These are phyloP conservation scores for Schizochytrium sp. DNA, from an alignment of 108 stramenopile species.

Conservation along the genomic window DNA sequence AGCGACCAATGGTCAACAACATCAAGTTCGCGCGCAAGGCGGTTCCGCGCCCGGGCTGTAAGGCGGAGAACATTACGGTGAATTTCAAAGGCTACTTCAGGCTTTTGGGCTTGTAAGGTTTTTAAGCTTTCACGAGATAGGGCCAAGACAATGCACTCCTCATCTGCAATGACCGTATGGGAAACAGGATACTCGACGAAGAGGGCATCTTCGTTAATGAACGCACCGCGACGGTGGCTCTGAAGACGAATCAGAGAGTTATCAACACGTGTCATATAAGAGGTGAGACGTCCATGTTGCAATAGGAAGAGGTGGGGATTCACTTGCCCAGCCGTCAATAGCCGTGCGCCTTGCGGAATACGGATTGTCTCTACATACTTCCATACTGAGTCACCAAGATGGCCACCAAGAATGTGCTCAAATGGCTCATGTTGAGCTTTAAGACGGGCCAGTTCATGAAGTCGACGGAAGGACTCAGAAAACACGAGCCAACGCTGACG, in stretches of 20 bases:
- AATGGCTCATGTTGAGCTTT: slow-evolving; percentile 58
- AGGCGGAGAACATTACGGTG: slow-evolving; percentile 45
- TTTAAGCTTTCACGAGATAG: slow-evolving; percentile 50
- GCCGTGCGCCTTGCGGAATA: not conserved
- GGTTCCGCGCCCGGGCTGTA: slow-evolving; percentile 39
- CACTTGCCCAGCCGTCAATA: slow-evolving; percentile 33
- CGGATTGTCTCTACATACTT: slow-evolving; percentile 18
- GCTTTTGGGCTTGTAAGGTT: not conserved
- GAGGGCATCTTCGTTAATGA: slow-evolving; percentile 55
- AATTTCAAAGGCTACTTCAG: slow-evolving; percentile 50
- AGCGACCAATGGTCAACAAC: slow-evolving; percentile 55
- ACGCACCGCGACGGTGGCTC: slow-evolving; percentile 47
- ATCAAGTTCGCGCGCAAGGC: slow-evolving; percentile 54
- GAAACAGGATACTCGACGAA: slow-evolving; percentile 44
- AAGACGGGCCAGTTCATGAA: slow-evolving; percentile 50
- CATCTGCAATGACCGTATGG: slow-evolving; percentile 54
- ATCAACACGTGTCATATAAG: slow-evolving; percentile 36
- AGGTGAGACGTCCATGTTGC: slow-evolving; percentile 54
- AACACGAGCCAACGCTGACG: slow-evolving; percentile 52
- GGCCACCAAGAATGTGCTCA: slow-evolving; percentile 59
- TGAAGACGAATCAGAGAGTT: slow-evolving; percentile 45
- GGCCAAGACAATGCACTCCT: slow-evolving; percentile 35
- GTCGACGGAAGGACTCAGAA: slow-evolving; percentile 22
- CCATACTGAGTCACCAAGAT: slow-evolving; percentile 60
- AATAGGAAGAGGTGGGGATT: slow-evolving; percentile 46